Base-by-base conservation (phyloP, 352 stramenopile genomes). In the Phytopythium cucurbitacearum region DNA sequence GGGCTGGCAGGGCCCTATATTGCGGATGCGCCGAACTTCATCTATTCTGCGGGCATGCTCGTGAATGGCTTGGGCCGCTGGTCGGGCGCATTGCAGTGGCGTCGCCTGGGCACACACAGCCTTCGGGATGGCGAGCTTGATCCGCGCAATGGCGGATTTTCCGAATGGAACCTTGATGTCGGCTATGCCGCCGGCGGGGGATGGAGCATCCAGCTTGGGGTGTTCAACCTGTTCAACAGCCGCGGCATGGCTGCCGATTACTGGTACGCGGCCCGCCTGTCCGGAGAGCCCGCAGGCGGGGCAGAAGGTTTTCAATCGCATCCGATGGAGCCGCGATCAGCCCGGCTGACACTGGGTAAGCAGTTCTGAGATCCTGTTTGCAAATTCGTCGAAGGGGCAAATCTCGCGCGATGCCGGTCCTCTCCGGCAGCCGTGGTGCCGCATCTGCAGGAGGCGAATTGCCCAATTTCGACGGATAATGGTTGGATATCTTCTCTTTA, bases 401-500 rank as follows among this genome's bases (percentile, higher is more conserved):
- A 43, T 43, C 39, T 43, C 39, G 39, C 39, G 39, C 39, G 39
- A 43, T 43, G 39, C 39, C 39, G 39, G 39, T 43, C 39, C 39
- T 43, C 39, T 43, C 39, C 39, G 39, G 39, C 39, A 43, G 39
- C 39, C 39, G 39, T 43, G 39, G 39, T 43, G 39, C 39, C 39
- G 39, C 39, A 43, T 43, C 39, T 43, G 39, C 39, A 43, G 39
- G 39, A 43, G 39, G 39, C 39, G 39, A 43, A 43, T 43, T 43
- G 39, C 39, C 39, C 39, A 43, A 43, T 43, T 43, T 43, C 39
- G 39, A 43, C 39, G 39, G 39, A 43, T 43, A 43, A 43, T 43
- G 39, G 39, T 43, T 43, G 39, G 39, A 43, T 43, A 43, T 43
- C 39, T 43, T 43, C 39, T 43, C 39, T 43, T 43, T 43, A 43